Evolutionary conservation across 257 asterid genomes (phyloP).

Genomic region (Przewalskia tangutica): DNA sequence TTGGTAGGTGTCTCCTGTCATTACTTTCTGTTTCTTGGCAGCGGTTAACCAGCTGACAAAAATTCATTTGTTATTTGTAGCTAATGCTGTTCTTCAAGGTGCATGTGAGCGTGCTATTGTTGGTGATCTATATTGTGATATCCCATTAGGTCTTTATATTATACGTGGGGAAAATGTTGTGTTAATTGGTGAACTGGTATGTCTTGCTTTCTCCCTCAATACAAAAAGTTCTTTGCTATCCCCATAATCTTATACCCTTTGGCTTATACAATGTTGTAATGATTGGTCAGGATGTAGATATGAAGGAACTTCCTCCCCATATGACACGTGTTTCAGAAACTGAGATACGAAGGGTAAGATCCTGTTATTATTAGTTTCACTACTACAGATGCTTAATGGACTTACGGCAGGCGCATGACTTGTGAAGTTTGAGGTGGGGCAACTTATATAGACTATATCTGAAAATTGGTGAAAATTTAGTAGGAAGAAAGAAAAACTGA

Average conservation of each 20-base stretch:
- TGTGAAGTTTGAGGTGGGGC: neutral
- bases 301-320: constrained; percentile 79
- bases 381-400: neutral
- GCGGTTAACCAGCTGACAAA: constrained; percentile 8
- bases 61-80: constrained; percentile 25
- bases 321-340: constrained; percentile 66
- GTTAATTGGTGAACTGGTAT: constrained; percentile 95
- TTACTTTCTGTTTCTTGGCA: neutral
- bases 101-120: constrained; percentile 92
- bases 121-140: constrained; percentile 82
- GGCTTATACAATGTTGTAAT: constrained; percentile 1
- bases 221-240: neutral
- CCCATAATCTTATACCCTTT: neutral
- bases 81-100: constrained; percentile 96
- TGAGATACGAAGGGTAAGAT: constrained; percentile 72
- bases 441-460: neutral
- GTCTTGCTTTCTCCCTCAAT: constrained; percentile 6
- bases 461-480: neutral
- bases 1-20: constrained; percentile 34
- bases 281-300: constrained; percentile 59
- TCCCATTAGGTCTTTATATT: constrained; percentile 81
- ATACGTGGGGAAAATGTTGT: constrained; percentile 98
- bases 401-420: neutral
- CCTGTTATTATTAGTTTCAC: neutral
- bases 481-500: neutral